These are phyloP conservation scores for Phytophthora ohioensis DNA, from an alignment of 352 stramenopile genomes.

Conservation along the genomic window DNA sequence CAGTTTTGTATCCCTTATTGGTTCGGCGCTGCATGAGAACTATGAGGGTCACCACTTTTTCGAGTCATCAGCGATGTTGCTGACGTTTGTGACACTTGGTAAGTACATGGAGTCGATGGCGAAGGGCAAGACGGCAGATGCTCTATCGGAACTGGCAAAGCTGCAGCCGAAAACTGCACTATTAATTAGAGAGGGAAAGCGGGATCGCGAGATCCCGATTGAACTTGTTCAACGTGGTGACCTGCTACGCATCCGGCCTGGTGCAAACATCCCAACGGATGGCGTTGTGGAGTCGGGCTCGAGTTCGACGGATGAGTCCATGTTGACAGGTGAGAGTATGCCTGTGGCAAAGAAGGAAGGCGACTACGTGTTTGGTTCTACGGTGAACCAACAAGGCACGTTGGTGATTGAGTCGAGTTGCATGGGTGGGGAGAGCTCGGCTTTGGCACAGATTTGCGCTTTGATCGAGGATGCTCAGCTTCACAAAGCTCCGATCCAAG, in stretches of 20 bases:
- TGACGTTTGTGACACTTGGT: constrained; percentile 89
- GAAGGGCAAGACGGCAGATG: constrained; percentile 86
- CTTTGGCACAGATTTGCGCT: constrained; percentile 81
- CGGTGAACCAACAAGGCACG: constrained; percentile 85
- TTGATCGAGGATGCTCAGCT: constrained; percentile 91
- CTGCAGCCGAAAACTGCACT: constrained; percentile 84
- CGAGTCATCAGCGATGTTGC: constrained; percentile 85
- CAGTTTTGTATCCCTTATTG: constrained; percentile 47
- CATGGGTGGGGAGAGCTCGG: constrained; percentile 72
- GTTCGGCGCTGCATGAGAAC: constrained; percentile 33
- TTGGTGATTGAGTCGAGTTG: constrained; percentile 87
- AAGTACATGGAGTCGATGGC: constrained; percentile 92
- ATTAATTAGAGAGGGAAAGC: constrained; percentile 58
- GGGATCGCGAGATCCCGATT: constrained; percentile 80
- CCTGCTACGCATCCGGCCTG: constrained; percentile 71
- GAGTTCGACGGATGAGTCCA: constrained; percentile 79
- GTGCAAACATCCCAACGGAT: constrained; percentile 83
- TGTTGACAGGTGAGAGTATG: constrained; percentile 89
- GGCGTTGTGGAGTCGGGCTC: constrained; percentile 77
- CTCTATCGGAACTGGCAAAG: constrained; percentile 74
- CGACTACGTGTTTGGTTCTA: constrained; percentile 88
- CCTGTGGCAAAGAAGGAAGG: constrained; percentile 81
- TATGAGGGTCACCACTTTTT: constrained; percentile 91
- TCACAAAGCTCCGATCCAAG: constrained; percentile 89
- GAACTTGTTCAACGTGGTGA: constrained; percentile 88